phyloP scores from a whole-genome alignment of 2,329 filamentous ascomycete species.

The Microdochium paspali region DNA sequence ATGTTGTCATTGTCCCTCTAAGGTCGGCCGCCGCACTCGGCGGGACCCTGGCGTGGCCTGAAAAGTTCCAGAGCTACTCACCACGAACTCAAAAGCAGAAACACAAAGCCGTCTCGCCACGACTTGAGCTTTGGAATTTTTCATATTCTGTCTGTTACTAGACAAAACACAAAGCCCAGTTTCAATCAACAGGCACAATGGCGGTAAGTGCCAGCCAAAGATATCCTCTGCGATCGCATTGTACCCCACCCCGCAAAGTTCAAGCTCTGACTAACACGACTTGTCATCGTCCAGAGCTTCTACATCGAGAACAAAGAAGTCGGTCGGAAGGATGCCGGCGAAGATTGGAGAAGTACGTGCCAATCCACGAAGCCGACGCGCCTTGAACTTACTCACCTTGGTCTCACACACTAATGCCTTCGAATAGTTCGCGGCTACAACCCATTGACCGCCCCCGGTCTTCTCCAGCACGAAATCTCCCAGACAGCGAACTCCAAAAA shows the following conservation, averaged over 20 bases:
- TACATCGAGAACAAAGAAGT: slow-evolving; percentile 72
- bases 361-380: slow-evolving; percentile 13
- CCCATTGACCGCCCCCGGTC: slow-evolving; percentile 82
- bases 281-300: slow-evolving; percentile 39
- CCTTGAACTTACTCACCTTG: not conserved
- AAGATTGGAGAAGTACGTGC: slow-evolving; percentile 74
- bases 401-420: not conserved
- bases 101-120: too few species aligned
- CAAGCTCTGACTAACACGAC: slow-evolving; percentile 7
- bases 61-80: not conserved
- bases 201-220: too few species aligned
- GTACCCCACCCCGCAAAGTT: too few species aligned
- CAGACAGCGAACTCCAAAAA: slow-evolving; percentile 46
- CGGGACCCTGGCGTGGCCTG: not conserved
- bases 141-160: too few species aligned
- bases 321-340: slow-evolving; percentile 62
- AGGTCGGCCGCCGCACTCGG: too few species aligned
- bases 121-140: too few species aligned
- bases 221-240: too few species aligned
- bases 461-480: slow-evolving; percentile 88
- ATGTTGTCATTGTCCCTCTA: too few species aligned
- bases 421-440: slow-evolving; percentile 75
- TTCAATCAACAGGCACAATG: too few species aligned
- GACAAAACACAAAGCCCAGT: too few species aligned
- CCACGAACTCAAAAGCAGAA: not conserved